Base-by-base conservation (phyloP, 202 grass and related monocot genomes). In the Digitaria exilis region DNA sequence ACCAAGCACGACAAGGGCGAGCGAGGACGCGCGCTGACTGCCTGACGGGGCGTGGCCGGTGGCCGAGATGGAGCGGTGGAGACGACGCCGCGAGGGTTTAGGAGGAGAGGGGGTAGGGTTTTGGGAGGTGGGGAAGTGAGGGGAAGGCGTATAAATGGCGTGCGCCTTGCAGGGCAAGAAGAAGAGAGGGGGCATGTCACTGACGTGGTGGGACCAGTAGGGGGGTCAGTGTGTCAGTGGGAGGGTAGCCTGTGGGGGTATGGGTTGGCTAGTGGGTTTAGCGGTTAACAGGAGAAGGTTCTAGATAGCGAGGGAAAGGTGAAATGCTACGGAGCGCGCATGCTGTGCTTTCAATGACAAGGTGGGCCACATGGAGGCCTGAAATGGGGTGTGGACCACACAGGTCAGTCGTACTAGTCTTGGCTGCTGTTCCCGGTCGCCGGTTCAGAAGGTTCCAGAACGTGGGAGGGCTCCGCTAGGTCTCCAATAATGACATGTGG, bases 101-200 rank as follows among this genome's bases (percentile, higher is more conserved):
- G 71, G 65, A 61, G 34, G 10, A n/a, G 58, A 37, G 35, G 28
- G 5, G 76, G 57, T 81, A 91, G 59, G 89, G 89, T 86, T 96
- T 89, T 78, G 75, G 37, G 29, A 45, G 18, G 1, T 0, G 6
- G 9, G 45, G 1, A 17, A 15, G 16, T 21, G 42, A 7, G 22
- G 45, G 7, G 30, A 67, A 59, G 75, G 76, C 35, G 55, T 90
- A 76, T 60, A 83, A 88, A 79, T 70, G 41, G 58, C 29, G 65
- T 89, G 73, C 88, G 83, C 83, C 88, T 89, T 89, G 88, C 58
- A 49, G 73, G 29, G 52, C 73, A 86, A 82, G 78, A 77, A 85
- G 87, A 62, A 25, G 29, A 35, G 0, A 9, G 44, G 24, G 1
- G 63, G 0, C 57, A 44, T 3, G 0, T 52, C 34, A 0, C 82